phyloP scores from a whole-genome alignment of 2,329 filamentous ascomycete species.

The Emmonsia crescens region DNA sequence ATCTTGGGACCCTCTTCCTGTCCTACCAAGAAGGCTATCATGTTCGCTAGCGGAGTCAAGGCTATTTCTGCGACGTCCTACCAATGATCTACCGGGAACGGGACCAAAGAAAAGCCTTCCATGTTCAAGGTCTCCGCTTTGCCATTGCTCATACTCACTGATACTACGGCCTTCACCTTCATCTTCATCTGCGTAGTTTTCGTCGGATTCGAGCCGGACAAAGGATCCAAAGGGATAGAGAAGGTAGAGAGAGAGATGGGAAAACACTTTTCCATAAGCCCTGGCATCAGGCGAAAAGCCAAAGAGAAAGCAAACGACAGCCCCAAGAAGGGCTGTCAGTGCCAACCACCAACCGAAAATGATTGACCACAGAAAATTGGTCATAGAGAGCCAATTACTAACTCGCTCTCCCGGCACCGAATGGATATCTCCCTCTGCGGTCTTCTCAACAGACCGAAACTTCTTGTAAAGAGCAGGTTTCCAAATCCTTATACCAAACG shows the following conservation, averaged over 20 bases:
- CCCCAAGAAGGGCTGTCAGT: slow-evolving; percentile 60
- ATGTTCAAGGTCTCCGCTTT: slow-evolving; percentile 92
- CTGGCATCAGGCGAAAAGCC: slow-evolving; percentile 67
- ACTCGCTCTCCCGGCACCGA: slow-evolving; percentile 83
- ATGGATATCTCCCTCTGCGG: slow-evolving; percentile 92
- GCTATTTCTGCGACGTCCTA: slow-evolving; percentile 78
- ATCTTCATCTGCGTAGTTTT: slow-evolving; percentile 88
- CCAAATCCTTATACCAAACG: slow-evolving; percentile 97
- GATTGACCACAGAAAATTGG: slow-evolving; percentile 84
- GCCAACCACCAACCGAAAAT: slow-evolving; percentile 96
- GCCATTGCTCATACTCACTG: slow-evolving; percentile 98
- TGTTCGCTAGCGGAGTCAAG: slow-evolving; percentile 82
- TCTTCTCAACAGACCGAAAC: slow-evolving; percentile 88
- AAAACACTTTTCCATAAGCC: slow-evolving; percentile 77
- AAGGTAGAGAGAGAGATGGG: slow-evolving; percentile 73
- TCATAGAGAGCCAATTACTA: slow-evolving; percentile 70
- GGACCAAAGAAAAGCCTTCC: slow-evolving; percentile 94
- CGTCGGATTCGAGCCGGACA: slow-evolving; percentile 84
- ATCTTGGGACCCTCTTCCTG: slow-evolving; percentile 41
- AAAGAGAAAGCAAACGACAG: slow-evolving; percentile 67
- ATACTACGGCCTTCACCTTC: slow-evolving; percentile 93
- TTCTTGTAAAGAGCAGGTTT: slow-evolving; percentile 99
- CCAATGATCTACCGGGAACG: slow-evolving; percentile 59
- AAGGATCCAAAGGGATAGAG: slow-evolving; percentile 97
- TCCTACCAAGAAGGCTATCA: slow-evolving; percentile 70